phyloP scores from a whole-genome alignment of 108 stramenopile species.

The Licmophora abbreviata region DNA sequence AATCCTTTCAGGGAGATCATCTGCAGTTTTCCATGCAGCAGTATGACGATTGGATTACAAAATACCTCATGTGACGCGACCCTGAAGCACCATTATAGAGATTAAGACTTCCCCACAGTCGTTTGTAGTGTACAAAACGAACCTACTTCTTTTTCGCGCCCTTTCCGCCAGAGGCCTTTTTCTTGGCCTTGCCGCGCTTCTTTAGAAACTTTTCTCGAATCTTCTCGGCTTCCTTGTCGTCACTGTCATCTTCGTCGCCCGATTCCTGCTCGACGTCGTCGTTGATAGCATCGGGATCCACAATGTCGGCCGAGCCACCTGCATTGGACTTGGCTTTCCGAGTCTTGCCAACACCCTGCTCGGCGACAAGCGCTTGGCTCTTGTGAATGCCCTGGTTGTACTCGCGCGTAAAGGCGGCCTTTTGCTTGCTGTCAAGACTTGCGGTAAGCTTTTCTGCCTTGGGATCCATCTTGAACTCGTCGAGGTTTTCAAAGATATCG shows the following conservation, averaged over 20 bases:
- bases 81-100: neutral
- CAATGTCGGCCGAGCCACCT: constrained; percentile 23
- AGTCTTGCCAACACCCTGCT: constrained; percentile 46
- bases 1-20: constrained; percentile 55
- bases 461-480: constrained; percentile 54
- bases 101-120: too few species aligned
- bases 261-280: constrained; percentile 30
- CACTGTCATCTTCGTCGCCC: constrained; percentile 30
- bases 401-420: constrained; percentile 76
- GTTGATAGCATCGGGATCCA: constrained; percentile 51
- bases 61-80: neutral
- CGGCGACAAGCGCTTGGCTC: constrained; percentile 76
- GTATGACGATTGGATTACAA: constrained; percentile 15
- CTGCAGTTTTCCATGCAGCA: constrained; percentile 45
- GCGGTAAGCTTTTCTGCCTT: constrained; percentile 40
- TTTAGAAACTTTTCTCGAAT: constrained; percentile 31
- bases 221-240: constrained; percentile 35
- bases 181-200: constrained; percentile 9
- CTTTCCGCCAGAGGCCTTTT: neutral
- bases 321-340: constrained; percentile 14
- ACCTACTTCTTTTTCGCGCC: neutral
- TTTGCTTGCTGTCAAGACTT: constrained; percentile 67
- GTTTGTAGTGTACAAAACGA: neutral
- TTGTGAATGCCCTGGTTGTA: constrained; percentile 76
- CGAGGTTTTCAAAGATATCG: constrained; percentile 89